Evolutionary conservation across 345 rosid species (phyloP).

Genomic region (Acer saccharum): DNA sequence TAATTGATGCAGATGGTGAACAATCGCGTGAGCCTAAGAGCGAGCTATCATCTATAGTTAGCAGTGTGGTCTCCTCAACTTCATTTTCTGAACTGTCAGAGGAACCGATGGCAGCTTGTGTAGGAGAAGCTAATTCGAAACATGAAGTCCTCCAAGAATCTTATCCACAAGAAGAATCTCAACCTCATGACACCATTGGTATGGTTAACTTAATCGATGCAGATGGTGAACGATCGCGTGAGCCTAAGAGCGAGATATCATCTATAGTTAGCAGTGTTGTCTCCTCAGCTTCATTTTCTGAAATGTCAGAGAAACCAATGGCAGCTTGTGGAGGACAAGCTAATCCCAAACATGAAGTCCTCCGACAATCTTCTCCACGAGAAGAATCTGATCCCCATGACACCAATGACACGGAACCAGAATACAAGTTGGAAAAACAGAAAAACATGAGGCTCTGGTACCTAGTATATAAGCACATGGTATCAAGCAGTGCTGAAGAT

Average conservation of each 20-base stretch:
- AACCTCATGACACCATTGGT: conserved; percentile 18
- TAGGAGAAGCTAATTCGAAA: conserved; percentile 26
- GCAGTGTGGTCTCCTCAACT: conserved; percentile 6
- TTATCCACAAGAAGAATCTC: conserved; percentile 26
- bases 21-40: no score
- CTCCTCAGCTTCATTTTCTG: conserved; percentile 18
- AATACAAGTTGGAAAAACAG: conserved; percentile 49
- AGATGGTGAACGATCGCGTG: background rate
- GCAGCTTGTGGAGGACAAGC: conserved; percentile 33
- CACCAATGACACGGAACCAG: conserved; percentile 28
- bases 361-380: conserved; percentile 20
- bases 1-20: no score
- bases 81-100: conserved; percentile 11
- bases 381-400: conserved; percentile 26
- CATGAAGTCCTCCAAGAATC: conserved; percentile 18
- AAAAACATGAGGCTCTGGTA: conserved; percentile 67
- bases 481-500: conserved; percentile 44
- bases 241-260: conserved; percentile 14
- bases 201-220: conserved; percentile 4
- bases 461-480: conserved; percentile 77
- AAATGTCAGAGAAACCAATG: conserved; percentile 18
- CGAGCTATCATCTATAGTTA: conserved; percentile 8
- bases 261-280: background rate
- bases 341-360: conserved; percentile 14
- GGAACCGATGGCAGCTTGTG: conserved; percentile 28